A percentile compares a stretch with the other conserved stretches of the same genome.
These are phyloP conservation scores for Botryotinia globosa DNA, from an alignment of 2,329 filamentous ascomycete genomes.

Conservation along the genomic window DNA sequence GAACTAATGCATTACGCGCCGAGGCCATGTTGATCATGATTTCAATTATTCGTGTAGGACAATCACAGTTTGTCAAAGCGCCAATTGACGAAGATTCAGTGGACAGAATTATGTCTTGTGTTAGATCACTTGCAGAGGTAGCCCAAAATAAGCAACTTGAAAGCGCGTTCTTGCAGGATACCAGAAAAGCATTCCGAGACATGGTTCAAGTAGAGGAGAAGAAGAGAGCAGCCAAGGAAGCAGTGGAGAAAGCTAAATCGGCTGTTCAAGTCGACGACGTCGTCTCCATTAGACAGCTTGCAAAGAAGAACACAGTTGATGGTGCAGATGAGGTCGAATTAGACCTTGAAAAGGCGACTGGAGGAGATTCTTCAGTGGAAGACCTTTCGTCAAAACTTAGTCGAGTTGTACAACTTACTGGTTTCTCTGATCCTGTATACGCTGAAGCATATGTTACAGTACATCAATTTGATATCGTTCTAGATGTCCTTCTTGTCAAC, in stretches of 20 bases:
- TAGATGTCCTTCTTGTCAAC: conserved; percentile 95
- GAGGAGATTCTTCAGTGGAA: conserved; percentile 79
- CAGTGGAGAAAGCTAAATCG: conserved; percentile 86
- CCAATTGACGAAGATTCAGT: conserved; percentile 97
- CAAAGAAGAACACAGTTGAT: conserved; percentile 83
- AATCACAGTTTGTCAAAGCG: conserved; percentile 98
- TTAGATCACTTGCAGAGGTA: conserved; percentile 88
- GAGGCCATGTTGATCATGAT: conserved; percentile 99
- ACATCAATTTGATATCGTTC: conserved; percentile 96
- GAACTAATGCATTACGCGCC: conserved; percentile 89
- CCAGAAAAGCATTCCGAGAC: conserved; percentile 88
- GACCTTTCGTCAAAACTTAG: conserved; percentile 92
- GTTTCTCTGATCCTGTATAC: conserved; percentile 97
- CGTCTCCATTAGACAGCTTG: conserved; percentile 85
- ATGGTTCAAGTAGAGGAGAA: conserved; percentile 98
- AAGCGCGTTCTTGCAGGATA: conserved; percentile 90
- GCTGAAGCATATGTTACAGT: conserved; percentile 99
- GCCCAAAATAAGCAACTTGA: conserved; percentile 86
- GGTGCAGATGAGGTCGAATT: conserved; percentile 81
- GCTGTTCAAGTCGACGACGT: conserved; percentile 96
- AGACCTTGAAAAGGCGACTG: conserved; percentile 91
- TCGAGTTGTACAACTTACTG: conserved; percentile 93
- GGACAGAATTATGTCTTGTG: conserved; percentile 98
- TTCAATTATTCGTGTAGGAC: conserved; percentile 93
- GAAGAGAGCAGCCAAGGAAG: conserved; percentile 94